A percentile compares a stretch with the other conserved stretches of the same genome.
Evolutionary conservation across 129 eudicot genomes (phyloP).

Genomic region (Chrysanthemum makinoi): DNA sequence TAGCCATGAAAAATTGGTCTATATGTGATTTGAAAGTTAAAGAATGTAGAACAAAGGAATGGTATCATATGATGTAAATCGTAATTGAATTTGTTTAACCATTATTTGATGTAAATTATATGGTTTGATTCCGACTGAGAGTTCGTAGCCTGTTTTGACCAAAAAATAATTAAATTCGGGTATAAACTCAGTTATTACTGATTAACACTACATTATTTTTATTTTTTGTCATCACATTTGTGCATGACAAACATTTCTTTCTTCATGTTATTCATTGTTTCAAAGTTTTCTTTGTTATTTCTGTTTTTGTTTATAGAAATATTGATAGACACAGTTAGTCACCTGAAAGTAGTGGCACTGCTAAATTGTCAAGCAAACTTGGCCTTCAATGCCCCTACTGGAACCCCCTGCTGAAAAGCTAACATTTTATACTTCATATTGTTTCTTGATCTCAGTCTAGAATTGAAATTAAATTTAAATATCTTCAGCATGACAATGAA

Average conservation of each 20-base stretch:
- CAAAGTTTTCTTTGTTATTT: background rate
- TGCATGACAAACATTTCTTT: no score
- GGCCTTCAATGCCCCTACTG: constrained; percentile 51
- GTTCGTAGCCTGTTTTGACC: background rate
- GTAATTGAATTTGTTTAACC: constrained; percentile 14
- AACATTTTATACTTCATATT: constrained; percentile 57
- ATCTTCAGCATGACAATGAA: background rate
- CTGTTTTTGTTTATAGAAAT: constrained; percentile 30
- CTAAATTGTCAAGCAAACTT: constrained; percentile 27
- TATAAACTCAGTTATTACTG: background rate
- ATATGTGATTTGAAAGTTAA: background rate
- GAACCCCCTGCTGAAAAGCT: constrained; percentile 74
- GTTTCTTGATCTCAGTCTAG: constrained; percentile 63
- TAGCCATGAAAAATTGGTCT: constrained; percentile 13
- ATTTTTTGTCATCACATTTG: no score
- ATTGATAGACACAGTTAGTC: constrained; percentile 25
- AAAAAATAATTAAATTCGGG: no score
- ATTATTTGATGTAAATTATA: constrained; percentile 19
- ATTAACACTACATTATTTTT: background rate
- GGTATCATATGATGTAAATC: constrained; percentile 10
- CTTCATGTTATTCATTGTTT: background rate
- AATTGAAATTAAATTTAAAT: constrained; percentile 6
- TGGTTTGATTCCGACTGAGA: constrained; percentile 16
- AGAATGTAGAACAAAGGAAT: constrained; percentile 13
- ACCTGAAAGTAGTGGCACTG: constrained; percentile 9